Conservation (phyloP, 352 stramenopile genomes). For the Phytophthora idaei region DNA sequence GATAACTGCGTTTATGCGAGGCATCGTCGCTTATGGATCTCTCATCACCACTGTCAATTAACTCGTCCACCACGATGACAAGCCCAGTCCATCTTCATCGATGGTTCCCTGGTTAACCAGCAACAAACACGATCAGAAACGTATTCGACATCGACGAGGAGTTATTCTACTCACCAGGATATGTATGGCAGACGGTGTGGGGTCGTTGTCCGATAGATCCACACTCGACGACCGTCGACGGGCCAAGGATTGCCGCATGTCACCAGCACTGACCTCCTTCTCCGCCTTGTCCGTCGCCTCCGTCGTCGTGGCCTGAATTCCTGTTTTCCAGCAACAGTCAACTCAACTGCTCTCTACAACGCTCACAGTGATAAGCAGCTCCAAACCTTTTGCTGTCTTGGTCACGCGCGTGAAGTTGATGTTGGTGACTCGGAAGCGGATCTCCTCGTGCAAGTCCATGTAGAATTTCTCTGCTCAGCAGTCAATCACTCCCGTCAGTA, state of each 20-base stretch:
- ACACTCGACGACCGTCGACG: constrained; percentile 83
- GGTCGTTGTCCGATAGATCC: constrained; percentile 83
- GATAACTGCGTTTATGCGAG: constrained; percentile 13
- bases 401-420: constrained; percentile 91
- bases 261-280: constrained; percentile 47
- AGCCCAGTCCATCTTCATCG: constrained; percentile 81
- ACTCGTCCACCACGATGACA: constrained; percentile 84
- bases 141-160: not conserved
- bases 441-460: constrained; percentile 89
- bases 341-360: too few relatives aligned
- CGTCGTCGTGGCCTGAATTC: constrained; percentile 86
- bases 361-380: not conserved
- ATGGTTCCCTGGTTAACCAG: constrained; percentile 71
- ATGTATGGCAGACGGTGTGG: constrained; percentile 82
- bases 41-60: constrained; percentile 16
- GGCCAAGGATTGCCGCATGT: constrained; percentile 76
- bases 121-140: not conserved
- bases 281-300: constrained; percentile 76
- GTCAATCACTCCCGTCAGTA: not conserved
- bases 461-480: constrained; percentile 70
- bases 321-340: constrained; percentile 20
- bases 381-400: constrained; percentile 80
- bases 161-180: constrained; percentile 60
- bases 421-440: constrained; percentile 87
- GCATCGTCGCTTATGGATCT: constrained; percentile 21